Evolutionary conservation across 2,329 filamentous ascomycete species (phyloP), one percentile per base, ranked within the genome.

Genomic region (Paecilomyces variotii): DNA sequence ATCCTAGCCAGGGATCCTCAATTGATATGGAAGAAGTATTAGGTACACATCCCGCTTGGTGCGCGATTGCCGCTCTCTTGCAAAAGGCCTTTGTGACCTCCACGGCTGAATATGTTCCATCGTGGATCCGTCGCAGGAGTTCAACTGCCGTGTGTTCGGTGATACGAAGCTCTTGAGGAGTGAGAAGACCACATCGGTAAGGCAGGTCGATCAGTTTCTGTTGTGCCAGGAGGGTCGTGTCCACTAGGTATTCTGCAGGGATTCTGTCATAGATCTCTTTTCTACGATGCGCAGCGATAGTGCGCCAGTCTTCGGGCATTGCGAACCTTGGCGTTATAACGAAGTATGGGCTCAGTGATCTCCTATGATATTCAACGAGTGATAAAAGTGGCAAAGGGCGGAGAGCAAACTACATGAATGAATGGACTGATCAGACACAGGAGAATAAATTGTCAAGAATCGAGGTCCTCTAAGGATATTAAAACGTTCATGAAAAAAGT

Each of bases 51-150:
- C 60, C 60, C 26, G 56, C 54, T 55, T 71, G 68, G 45, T 71
- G 68, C 12, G 68, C 63, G n/a, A 69, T 64, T 2, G 66, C 66
- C 3, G 70, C 64, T 30, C 64, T 61, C 60, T 80, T 80, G 66
- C 77, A 79, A 61, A 79, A 85, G 0, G 82, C 82, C 19, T 2
- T 54, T 4, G 58, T 63, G 9, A 59, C 11, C 26, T 62, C 55
- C 4, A 58, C 56, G 2, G 58, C 54, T 3, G 53, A 56, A 25
- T 57, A 51, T 30, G 32, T 56, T 12, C 28, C 34, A 11, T 45
- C 34, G 11, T 45, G 49, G 10, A 62, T 58, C 26, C 49, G 39
- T 10, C 45, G 12, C 7, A 62, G 32, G n/a, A 62, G 49, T 27
- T 57, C 34, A 12, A 62, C 58, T 4, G 55, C 56, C 3, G n/a